Base-by-base conservation (phyloP, 352 stramenopile genomes). In the Phytophthora litchii region DNA sequence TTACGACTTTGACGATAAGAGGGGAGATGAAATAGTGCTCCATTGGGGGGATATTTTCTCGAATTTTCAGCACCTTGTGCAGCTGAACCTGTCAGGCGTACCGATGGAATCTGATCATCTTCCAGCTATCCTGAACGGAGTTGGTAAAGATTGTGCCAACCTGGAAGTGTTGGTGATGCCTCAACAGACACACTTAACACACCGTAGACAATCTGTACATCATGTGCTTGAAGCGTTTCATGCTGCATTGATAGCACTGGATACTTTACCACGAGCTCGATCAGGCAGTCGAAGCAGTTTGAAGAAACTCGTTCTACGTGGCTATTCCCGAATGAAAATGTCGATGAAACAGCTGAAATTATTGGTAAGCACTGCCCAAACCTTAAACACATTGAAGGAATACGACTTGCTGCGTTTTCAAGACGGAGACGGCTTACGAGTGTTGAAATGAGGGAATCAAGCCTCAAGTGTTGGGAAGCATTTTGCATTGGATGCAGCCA, bases 301-400 rank as follows among this genome's bases (percentile, higher is more conserved):
- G 38, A 58, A 37, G 27, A 64, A 54, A 41, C 55, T 75, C 8
- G 59, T 58, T 4, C 66, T 75, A n/a, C 67, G 11, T 65, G 60
- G 16, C 32, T 76, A 16, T 76, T 65, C 54, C 56, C 67, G 9
- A 69, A 64, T 20, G 67, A 76, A 57, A 64, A 62, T 47, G 44
- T 63, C 8, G 58, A 70, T 19, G 43, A 56, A 6, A 65, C 53
- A 10, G 51, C 67, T 48, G 19, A 19, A 38, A 37, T 14, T 27
- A 67, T 72, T 16, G 63, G 62, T 10, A n/a, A 42, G 3, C 47
- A 64, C 14, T 74, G 64, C n/a, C 42, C 53, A 3, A 46, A 36
- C 11, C 35, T 77, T 21, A 20, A 74, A 31, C 13, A 51, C 20
- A 41, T 76, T 14, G 68, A 73, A 49, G 68, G 63, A 0, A 36